These are phyloP conservation scores for Plicaturopsis crispa DNA, from an alignment of 768 basidiomycete species.

Conservation along the genomic window DNA sequence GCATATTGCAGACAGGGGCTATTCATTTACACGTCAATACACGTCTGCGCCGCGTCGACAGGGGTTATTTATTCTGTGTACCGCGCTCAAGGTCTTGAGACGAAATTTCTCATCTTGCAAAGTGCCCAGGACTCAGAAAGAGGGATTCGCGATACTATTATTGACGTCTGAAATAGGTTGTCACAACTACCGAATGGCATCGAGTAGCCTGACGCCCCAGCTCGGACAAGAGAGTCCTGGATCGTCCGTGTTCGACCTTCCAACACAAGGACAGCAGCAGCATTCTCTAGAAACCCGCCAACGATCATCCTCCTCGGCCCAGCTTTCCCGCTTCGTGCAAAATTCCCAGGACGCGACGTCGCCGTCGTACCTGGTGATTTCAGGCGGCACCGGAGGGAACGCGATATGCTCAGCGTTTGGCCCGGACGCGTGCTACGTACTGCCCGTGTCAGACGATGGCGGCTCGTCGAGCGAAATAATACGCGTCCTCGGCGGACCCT, in stretches of 20 bases:
- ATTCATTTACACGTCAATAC: no score
- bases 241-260: slow-evolving; percentile 72
- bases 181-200: no score
- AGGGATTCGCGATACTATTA: no score
- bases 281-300: slow-evolving; percentile 8
- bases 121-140: no score
- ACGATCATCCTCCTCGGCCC: slow-evolving; percentile 6
- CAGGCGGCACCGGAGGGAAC: slow-evolving; percentile 94
- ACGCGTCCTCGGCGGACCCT: slow-evolving; percentile 81
- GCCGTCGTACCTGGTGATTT: slow-evolving; percentile 66
- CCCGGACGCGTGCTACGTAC: slow-evolving; percentile 63
- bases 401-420: slow-evolving; percentile 82
- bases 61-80: no score
- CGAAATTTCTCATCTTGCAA: no score
- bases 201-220: no score
- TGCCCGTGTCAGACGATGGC: slow-evolving; percentile 94
- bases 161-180: no score
- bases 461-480: slow-evolving; percentile 95
- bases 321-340: background rate
- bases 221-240: slow-evolving; percentile 66
- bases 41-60: no score
- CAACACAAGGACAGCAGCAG: slow-evolving; percentile 30
- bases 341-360: slow-evolving; percentile 4
- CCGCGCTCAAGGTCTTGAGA: no score
- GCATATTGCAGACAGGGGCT: no score